Conservation (phyloP, 2,329 filamentous ascomycete species). For the Leptographium flavum region DNA sequence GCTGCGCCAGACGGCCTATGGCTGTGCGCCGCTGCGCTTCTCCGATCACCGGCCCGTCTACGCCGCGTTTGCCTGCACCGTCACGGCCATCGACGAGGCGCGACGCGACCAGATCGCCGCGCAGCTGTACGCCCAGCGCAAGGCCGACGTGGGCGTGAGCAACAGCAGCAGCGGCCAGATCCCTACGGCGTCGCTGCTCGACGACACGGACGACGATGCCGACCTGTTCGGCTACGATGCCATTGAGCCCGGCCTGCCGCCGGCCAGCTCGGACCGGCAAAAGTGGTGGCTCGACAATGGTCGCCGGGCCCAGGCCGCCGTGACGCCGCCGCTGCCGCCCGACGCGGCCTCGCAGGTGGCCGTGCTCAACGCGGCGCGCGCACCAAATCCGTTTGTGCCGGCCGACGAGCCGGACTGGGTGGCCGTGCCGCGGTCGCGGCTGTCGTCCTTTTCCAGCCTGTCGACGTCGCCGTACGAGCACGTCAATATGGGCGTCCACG, state of each 20-base stretch:
- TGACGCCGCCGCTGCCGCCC: constrained; percentile 45
- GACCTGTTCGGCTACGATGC: constrained; percentile 71
- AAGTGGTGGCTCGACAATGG: constrained; percentile 61
- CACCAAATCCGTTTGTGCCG: constrained; percentile 67
- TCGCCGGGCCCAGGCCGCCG: constrained; percentile 58
- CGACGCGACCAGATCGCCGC: constrained; percentile 58
- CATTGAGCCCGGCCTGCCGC: constrained; percentile 62
- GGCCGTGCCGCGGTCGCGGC: constrained; percentile 40
- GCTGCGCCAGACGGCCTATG: constrained; percentile 70
- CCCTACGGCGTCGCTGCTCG: no score
- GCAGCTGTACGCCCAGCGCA: constrained; percentile 59
- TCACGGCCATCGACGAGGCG: constrained; percentile 66
- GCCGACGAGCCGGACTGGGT: constrained; percentile 79
- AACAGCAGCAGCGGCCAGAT: constrained; percentile 42
- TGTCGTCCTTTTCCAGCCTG: constrained; percentile 40
- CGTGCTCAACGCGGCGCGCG: constrained; percentile 57
- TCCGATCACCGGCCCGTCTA: constrained; percentile 96
- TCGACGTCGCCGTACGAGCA: constrained; percentile 47
- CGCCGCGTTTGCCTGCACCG: constrained; percentile 70
- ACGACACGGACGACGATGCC: constrained; percentile 60
- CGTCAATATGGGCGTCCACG: constrained; percentile 35
- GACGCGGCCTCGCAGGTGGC: constrained; percentile 35
- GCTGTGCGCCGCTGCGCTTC: constrained; percentile 68
- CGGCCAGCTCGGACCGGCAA: constrained; percentile 52
- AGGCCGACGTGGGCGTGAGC: constrained; percentile 49